phyloP scores from a whole-genome alignment of 2,329 filamentous ascomycete genomes.

The Diaporthe sp. region DNA sequence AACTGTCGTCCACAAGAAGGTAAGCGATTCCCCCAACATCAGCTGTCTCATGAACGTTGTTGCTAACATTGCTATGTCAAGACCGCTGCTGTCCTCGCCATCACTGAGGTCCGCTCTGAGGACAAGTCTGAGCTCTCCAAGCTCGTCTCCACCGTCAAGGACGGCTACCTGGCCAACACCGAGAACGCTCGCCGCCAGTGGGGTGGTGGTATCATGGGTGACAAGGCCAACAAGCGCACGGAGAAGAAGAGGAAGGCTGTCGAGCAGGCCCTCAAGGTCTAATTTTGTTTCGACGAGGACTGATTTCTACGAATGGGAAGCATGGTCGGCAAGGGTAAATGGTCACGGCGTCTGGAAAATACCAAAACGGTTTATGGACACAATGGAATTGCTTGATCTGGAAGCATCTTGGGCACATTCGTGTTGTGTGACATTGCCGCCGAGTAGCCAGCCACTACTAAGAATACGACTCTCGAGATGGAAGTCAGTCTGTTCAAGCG shows the following conservation, averaged over 20 bases:
- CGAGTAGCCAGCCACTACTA: conserved; percentile 42
- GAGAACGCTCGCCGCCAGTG: conserved; percentile 93
- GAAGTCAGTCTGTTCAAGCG: conserved; percentile 19
- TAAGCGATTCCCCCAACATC: conserved; percentile 52
- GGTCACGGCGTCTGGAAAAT: conserved; percentile 52
- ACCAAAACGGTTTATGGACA: conserved; percentile 49
- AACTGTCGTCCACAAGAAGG: conserved; percentile 99
- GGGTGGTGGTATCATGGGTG: conserved; percentile 99
- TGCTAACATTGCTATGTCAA: conserved; percentile 51
- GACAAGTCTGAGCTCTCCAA: conserved; percentile 99
- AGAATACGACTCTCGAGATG: conserved; percentile 43
- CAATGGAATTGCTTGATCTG: conserved; percentile 45
- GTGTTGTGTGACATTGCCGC: conserved; percentile 43
- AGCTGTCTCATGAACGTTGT: neutral
- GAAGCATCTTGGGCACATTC: conserved; percentile 41
- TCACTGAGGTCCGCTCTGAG: conserved; percentile 97
- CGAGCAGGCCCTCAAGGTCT: conserved; percentile 98
- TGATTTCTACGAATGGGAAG: conserved; percentile 43
- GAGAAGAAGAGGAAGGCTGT: conserved; percentile 95
- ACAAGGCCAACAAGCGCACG: conserved; percentile 85
- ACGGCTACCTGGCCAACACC: conserved; percentile 96
- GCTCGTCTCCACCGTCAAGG: conserved; percentile 96
- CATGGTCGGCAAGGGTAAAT: conserved; percentile 39
- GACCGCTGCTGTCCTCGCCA: conserved; percentile 95
- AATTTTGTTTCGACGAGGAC: conserved; percentile 55